Evolutionary conservation across 2,329 filamentous ascomycete genomes (phyloP).

Genomic region (Bisporella sp.): DNA sequence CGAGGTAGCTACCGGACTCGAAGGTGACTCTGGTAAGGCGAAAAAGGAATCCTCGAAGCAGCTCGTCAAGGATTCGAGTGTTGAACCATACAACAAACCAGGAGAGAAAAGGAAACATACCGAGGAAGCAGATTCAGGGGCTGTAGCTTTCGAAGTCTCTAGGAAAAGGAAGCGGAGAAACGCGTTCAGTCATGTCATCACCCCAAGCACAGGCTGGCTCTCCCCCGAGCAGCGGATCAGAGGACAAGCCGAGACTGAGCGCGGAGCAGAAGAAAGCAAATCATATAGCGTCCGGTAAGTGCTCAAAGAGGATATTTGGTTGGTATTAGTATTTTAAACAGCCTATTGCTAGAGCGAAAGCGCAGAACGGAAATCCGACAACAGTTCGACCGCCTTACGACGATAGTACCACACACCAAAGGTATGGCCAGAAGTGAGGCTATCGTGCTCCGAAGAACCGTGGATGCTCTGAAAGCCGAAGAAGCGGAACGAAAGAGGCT

Average conservation of each 20-base stretch:
- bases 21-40: too few species aligned
- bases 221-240: slow-evolving; percentile 18
- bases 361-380: slow-evolving; percentile 48
- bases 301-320: not conserved
- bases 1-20: too few species aligned
- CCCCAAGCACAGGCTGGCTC: too few species aligned
- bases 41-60: too few species aligned
- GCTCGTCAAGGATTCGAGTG: too few species aligned
- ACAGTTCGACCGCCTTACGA: slow-evolving; percentile 61
- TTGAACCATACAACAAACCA: too few species aligned
- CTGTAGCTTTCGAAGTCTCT: too few species aligned
- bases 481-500: slow-evolving; percentile 42
- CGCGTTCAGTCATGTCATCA: too few species aligned
- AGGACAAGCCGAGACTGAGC: slow-evolving; percentile 57
- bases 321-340: not conserved
- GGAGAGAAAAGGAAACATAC: too few species aligned
- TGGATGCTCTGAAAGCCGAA: slow-evolving; percentile 45
- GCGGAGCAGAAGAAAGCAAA: slow-evolving; percentile 69
- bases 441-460: slow-evolving; percentile 53
- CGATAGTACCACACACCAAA: slow-evolving; percentile 60
- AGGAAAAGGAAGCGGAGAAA: too few species aligned
- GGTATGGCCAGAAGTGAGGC: slow-evolving; percentile 65
- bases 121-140: too few species aligned
- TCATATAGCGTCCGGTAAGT: slow-evolving; percentile 53
- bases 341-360: slow-evolving; percentile 39